Evolutionary conservation across 805 yeast species (phyloP), one percentile per base, ranked within the genome.

Genomic region (Teunomyces funiuensis): DNA sequence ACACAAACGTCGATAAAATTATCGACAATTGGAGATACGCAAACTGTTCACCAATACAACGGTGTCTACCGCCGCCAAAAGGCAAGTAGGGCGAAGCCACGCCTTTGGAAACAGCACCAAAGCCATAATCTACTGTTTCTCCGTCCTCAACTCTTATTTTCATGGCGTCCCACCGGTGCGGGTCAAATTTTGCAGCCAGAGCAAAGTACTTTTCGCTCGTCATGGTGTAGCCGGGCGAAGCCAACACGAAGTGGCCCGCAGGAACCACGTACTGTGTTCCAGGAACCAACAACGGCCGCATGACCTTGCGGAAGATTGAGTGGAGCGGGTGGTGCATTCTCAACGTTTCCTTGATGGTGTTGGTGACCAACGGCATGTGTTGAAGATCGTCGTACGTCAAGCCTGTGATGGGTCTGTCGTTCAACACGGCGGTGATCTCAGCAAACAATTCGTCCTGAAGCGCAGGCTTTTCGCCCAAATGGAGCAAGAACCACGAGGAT

Each of bases 21-120:
- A 93, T 82, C 34, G 96, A 96, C 48, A 91, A 77, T 74, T 91
- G 99, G 52, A 83, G 80, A 63, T 82, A 86, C 18, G 99, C 99
- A 69, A 93, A 91, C 63, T 91, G 98, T 69, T 91, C 99, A 61
- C 99, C 99, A 58, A 91, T 90, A 71, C 99, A 91, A 71, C 99
- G 85, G 66, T 91, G 99, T 76, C 99, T 85, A 52, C 99, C 99
- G 63, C 98, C 99, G 54, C 99, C 98, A 60, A 91, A 91, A 40
- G 99, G 99, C 61, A 91, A 79, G 68, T 88, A 91, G 42, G 98
- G 96, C 34, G 96, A 87, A 18, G 87, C 73, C 37, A 91, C 97
- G 67, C 98, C 98, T 69, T 91, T 93, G 31, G 96, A 82, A 47
- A 91, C 88, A 45, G 85, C 84, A 60, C 97, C 97, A 55, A 90